Evolutionary conservation across 1,284 basidiomycete genomes (phyloP).

Genomic region (Cryptococcus amylolentus): DNA sequence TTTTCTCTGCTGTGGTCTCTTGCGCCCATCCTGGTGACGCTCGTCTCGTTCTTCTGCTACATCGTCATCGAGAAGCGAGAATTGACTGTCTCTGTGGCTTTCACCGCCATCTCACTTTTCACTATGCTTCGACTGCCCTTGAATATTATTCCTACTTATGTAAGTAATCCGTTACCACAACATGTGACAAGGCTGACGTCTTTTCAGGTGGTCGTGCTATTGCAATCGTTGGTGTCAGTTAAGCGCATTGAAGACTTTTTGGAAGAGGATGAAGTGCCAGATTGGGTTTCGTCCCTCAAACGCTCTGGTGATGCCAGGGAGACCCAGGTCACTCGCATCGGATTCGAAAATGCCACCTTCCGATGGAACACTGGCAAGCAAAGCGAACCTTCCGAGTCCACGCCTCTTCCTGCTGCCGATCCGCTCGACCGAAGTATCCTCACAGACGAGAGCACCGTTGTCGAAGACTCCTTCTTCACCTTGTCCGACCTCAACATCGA

Average conservation of each 20-base stretch:
- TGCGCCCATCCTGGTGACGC: conserved; percentile 46
- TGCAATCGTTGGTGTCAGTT: conserved; percentile 68
- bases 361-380: conserved; percentile 60
- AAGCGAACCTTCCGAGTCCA: conserved; percentile 22
- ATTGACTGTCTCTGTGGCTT: conserved; percentile 49
- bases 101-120: conserved; percentile 51
- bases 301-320: conserved; percentile 21
- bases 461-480: conserved; percentile 54
- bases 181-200: too few species aligned
- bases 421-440: conserved; percentile 11
- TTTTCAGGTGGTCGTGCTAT: conserved; percentile 28
- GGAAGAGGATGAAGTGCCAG: conserved; percentile 73
- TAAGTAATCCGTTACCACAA: conserved; percentile 11
- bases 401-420: background rate
- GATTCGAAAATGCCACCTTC: conserved; percentile 63
- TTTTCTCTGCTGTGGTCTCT: conserved; percentile 41
- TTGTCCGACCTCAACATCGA: conserved; percentile 61
- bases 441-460: conserved; percentile 12
- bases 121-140: conserved; percentile 55
- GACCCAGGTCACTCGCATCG: conserved; percentile 53
- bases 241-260: conserved; percentile 77
- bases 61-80: conserved; percentile 48
- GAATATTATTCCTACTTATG: conserved; percentile 40
- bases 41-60: conserved; percentile 49
- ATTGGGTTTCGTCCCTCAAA: conserved; percentile 66